Percentiles rank a stretch among this genome's conserved stretches.
Conservation (phyloP, 306 rosid genomes). For the Cucurbita maxima region DNA sequence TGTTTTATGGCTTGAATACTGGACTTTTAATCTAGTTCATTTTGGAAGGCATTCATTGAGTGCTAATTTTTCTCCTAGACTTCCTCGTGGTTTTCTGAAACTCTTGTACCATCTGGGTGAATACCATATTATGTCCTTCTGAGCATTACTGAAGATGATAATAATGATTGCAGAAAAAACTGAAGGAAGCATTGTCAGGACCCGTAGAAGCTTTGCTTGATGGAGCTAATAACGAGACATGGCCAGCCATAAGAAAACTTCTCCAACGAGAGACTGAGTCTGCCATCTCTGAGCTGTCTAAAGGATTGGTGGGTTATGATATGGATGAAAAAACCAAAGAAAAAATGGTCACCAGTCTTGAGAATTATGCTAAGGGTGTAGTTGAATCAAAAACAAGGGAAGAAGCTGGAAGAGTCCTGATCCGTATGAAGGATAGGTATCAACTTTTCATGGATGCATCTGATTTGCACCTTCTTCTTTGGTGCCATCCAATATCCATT, state of each 20-base stretch:
- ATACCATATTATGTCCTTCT: background rate
- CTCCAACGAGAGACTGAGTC: constrained; percentile 58
- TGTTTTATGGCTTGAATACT: background rate
- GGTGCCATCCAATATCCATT: background rate
- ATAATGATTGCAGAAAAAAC: constrained; percentile 47
- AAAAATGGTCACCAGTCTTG: constrained; percentile 33
- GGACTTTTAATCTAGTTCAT: background rate
- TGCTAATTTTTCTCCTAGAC: background rate
- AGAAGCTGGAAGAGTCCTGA: constrained; percentile 90
- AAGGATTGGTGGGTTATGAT: constrained; percentile 62
- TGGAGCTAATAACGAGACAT: constrained; percentile 77
- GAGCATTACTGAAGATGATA: constrained; percentile 19
- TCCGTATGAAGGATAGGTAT: constrained; percentile 91
- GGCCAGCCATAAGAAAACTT: constrained; percentile 77
- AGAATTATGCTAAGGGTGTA: constrained; percentile 54
- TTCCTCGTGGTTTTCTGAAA: background rate
- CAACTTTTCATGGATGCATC: background rate
- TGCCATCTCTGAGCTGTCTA: constrained; percentile 52
- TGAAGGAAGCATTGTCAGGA: constrained; percentile 62
- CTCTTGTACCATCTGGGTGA: background rate
- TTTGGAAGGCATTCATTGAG: background rate
- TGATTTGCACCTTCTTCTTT: background rate
- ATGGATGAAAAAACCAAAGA: constrained; percentile 48
- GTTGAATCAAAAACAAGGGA: constrained; percentile 84
- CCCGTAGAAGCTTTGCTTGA: constrained; percentile 86